These are phyloP conservation scores for Aspergillus pseudoglaucus DNA, from an alignment of 2,329 filamentous ascomycete genomes.

Conservation along the genomic window DNA sequence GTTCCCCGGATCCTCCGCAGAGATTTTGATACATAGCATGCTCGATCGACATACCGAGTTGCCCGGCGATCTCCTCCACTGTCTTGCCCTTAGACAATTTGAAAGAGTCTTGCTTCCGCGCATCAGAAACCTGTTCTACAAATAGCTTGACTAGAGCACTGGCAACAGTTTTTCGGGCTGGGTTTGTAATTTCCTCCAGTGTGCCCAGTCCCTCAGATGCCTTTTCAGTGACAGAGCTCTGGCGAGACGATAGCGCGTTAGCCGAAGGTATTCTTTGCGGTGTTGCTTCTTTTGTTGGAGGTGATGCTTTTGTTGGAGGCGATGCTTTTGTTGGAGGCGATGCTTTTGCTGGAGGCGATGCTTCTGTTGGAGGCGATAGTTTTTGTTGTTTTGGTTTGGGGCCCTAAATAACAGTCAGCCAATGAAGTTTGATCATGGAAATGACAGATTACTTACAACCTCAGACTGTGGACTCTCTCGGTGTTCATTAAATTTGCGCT, in stretches of 20 bases:
- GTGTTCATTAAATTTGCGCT: slow-evolving; percentile 40
- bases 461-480: slow-evolving; percentile 23
- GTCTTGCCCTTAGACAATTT: slow-evolving; percentile 58
- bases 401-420: slow-evolving; percentile 29
- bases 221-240: slow-evolving; percentile 24
- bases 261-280: slow-evolving; percentile 28
- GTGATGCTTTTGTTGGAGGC: slow-evolving; percentile 25
- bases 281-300: slow-evolving; percentile 15
- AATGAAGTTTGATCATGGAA: neutral
- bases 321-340: slow-evolving; percentile 26
- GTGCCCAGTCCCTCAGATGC: slow-evolving; percentile 27
- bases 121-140: slow-evolving; percentile 56
- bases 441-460: slow-evolving; percentile 20
- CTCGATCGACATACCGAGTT: slow-evolving; percentile 73
- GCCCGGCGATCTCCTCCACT: slow-evolving; percentile 59
- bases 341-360: slow-evolving; percentile 25
- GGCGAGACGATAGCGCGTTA: slow-evolving; percentile 20
- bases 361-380: slow-evolving; percentile 23
- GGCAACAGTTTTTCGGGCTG: slow-evolving; percentile 61
- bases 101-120: slow-evolving; percentile 61
- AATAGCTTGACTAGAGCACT: slow-evolving; percentile 66
- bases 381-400: slow-evolving; percentile 38
- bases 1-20: slow-evolving; percentile 45
- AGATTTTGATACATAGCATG: slow-evolving; percentile 55
- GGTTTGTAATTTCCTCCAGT: slow-evolving; percentile 51